These are phyloP conservation scores for Paracorniculantispora psalliotae DNA, from an alignment of 2,329 filamentous ascomycete species.

Conservation along the genomic window DNA sequence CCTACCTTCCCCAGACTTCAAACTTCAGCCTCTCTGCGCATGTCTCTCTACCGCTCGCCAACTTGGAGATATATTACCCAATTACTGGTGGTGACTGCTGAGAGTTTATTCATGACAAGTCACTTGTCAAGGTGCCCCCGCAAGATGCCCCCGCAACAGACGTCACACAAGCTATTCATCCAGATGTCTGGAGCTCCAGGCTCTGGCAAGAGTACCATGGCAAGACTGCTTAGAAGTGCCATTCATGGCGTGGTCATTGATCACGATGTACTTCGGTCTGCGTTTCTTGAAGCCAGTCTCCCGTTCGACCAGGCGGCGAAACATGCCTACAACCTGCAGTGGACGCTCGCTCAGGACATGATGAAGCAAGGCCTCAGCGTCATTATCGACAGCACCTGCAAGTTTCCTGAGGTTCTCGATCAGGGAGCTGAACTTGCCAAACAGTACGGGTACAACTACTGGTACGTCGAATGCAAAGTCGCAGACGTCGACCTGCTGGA, in stretches of 20 bases:
- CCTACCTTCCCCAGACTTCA: no score
- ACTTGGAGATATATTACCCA: no score
- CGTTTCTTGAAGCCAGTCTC: conserved; percentile 18
- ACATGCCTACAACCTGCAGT: conserved; percentile 31
- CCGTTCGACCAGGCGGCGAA: conserved; percentile 22
- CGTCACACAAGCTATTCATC: neutral
- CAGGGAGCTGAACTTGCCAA: conserved; percentile 23
- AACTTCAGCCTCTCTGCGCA: no score
- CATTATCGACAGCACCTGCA: conserved; percentile 36
- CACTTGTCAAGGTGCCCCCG: no score
- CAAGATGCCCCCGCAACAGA: neutral
- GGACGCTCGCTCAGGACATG: conserved; percentile 29
- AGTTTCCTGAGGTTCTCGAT: conserved; percentile 28
- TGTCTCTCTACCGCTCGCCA: no score
- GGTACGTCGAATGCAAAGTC: conserved; percentile 30
- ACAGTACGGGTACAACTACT: conserved; percentile 17
- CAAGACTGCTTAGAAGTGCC: conserved; percentile 21
- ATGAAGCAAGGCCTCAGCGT: conserved; percentile 29
- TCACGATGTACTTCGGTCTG: no score
- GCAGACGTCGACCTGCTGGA: conserved; percentile 27
- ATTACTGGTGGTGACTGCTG: no score
- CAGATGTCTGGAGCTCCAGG: conserved; percentile 37
- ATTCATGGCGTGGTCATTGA: neutral
- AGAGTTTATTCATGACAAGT: no score
- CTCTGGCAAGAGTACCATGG: conserved; percentile 34